Evolutionary conservation across 805 yeast genomes (phyloP), one percentile per base, ranked within the genome.

Genomic region (Scheffersomyces amazonensis): DNA sequence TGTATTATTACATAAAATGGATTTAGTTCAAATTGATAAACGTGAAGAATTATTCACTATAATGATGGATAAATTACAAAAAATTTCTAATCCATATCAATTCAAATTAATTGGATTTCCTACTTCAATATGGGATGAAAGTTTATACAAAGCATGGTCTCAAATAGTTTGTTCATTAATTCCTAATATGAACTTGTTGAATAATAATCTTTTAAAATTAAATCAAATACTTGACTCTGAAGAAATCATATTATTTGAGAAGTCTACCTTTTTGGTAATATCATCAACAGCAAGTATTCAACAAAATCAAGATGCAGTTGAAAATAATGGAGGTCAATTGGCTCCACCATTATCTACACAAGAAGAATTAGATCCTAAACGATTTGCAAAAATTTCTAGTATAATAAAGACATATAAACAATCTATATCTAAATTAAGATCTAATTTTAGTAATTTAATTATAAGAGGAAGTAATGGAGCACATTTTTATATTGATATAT

Each of bases 61-160:
- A 16, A 88, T 91, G 84, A 84, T 88, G 85, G 80, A 78, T 36
- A 86, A 84, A 52, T 64, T 93, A 43, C 83, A 81, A 48, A 81
- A 78, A 34, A 83, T 87, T 12, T 83, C 95, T 3, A 70, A 77
- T 37, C 87, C 87, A 15, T 69, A 52, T 45, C 71, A 65, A 41
- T 87, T 88, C 62, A 69, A 77, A 32, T 67, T 88, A 32, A 76
- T 78, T 12, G 97, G 97, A 2, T 91, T 89, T 56, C 91, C 96
- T 5, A 93, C 98, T 0, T 87, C 96, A 1, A 91, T 91, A 40
- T 91, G 98, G 98, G 97, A 91, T 64, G 98, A 91, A 60, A 81
- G 91, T 53, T 69, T 91, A 41, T 93, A 91, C 60, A 90, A 86
- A 59, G 99, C 99, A 1, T 93, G 99, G 99, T 87, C 96, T 2